Evolutionary conservation across 176 grass and related monocot species (phyloP), one percentile per base, ranked within the genome.

Genomic region (Eragrostis nindensis): DNA sequence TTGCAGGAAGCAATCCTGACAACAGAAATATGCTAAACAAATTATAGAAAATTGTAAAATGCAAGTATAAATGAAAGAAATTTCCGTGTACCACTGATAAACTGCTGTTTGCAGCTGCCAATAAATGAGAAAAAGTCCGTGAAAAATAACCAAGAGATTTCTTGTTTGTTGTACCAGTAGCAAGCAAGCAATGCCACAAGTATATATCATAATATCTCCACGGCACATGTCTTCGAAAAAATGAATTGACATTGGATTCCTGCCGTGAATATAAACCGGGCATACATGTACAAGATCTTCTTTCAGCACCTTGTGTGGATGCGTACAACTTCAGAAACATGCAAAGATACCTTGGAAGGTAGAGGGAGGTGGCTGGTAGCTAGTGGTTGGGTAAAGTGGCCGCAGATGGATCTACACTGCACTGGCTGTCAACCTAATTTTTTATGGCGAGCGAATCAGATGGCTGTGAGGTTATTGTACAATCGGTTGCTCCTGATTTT

Each of bases 261-360:
- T 11, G 47, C 41, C 45, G 30, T 0, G 7, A 30, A 50, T 27
- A 61, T 61, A 68, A 50, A 15, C 66, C 7, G 5, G 5, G 7
- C 1, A 13, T 19, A 48, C 25, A 25, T 77, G 18, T 38, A 77
- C 79, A 55, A 75, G 70, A 75, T 81, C 27, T 62, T 73, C 5
- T 13, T 16, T 1, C 62, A 32, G 36, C 62, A 67, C 27, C 50
- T 0, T 0, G 41, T 17, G 64, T 56, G 77, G 40, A 61, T 36
- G 41, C 25, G 67, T 80, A 60, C 77, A 16, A 57, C 9, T 27
- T 44, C 21, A 48, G 19, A 29, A 65, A 81, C 78, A 72, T 78
- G 74, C 47, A 78, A 78, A 83, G 66, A 87, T 83, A 76, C 78
- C 70, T 81, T 75, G 85, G 14, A 70, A 29, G 64, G n/a, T 12